Conservation (phyloP, 768 basidiomycete species). For the Sporobolomyces phaffii region DNA sequence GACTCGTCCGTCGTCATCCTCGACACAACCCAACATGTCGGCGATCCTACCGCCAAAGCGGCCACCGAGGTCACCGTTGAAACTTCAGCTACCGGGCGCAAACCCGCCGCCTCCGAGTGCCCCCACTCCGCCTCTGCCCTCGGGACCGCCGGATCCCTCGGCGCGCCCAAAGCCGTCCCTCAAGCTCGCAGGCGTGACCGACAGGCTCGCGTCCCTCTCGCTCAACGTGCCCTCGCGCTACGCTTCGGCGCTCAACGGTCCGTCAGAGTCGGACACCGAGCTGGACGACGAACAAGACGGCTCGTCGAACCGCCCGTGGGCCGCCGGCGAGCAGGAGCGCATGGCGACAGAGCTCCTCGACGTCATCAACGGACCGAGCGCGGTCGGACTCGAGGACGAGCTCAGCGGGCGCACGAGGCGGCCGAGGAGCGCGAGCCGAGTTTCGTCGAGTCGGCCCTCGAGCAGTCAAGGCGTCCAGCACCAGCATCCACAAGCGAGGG, state of each 20-base stretch:
- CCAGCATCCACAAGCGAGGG: not conserved
- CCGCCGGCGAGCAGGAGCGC: slow-evolving; percentile 27
- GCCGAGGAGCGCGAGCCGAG: slow-evolving; percentile 22
- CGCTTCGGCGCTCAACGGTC: slow-evolving; percentile 22
- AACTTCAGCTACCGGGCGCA: slow-evolving; percentile 25
- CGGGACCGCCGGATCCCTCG: not conserved
- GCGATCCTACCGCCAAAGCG: slow-evolving; percentile 34
- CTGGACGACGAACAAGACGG: slow-evolving; percentile 35
- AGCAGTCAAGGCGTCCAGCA: not conserved
- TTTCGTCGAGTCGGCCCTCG: slow-evolving; percentile 2
- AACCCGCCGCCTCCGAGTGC: not conserved
- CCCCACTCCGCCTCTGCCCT: not conserved
- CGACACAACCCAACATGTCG: slow-evolving; percentile 12
- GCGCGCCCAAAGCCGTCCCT: slow-evolving; percentile 17
- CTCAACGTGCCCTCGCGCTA: slow-evolving; percentile 25
- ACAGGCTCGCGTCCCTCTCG: slow-evolving; percentile 2
- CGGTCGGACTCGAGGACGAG: slow-evolving; percentile 32
- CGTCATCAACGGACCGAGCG: slow-evolving; percentile 31
- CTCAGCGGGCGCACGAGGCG: slow-evolving; percentile 32
- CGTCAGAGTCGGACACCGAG: slow-evolving; percentile 29
- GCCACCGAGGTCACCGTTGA: slow-evolving; percentile 20
- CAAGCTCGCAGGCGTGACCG: slow-evolving; percentile 19
- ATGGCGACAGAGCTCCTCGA: slow-evolving; percentile 34
- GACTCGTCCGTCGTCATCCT: not conserved
- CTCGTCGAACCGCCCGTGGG: slow-evolving; percentile 25